These are phyloP conservation scores for Marsdenia floribunda DNA, from an alignment of 257 asterid species.

Conservation along the genomic window DNA sequence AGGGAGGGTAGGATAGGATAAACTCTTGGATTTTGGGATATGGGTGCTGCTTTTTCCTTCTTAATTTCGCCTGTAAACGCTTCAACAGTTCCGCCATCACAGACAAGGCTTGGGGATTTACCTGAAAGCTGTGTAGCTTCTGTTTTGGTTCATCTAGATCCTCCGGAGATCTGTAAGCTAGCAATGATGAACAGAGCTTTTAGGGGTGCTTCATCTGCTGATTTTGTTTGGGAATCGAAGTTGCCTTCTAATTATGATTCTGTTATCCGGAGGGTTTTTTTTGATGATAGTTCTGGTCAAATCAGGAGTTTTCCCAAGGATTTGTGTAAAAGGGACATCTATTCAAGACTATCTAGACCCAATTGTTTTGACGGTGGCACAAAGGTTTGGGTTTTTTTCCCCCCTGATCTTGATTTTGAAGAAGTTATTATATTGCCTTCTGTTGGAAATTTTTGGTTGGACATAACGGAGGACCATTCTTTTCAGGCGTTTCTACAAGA, in stretches of 20 bases:
- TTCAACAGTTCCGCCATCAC: slow-evolving; percentile 17
- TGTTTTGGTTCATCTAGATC: slow-evolving; percentile 63
- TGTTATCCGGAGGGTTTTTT: slow-evolving; percentile 51
- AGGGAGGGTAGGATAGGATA: background rate
- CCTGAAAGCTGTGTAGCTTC: slow-evolving; percentile 83
- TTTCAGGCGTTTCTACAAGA: background rate
- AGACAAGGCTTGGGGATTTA: slow-evolving; percentile 53
- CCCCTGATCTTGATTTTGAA: background rate
- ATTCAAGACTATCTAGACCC: slow-evolving; percentile 50
- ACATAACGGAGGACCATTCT: background rate
- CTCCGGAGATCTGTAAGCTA: slow-evolving; percentile 71
- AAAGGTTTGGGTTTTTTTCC: slow-evolving; percentile 43
- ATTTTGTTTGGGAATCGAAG: slow-evolving; percentile 82
- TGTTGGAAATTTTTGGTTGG: background rate
- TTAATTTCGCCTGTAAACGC: slow-evolving; percentile 17
- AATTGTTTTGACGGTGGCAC: slow-evolving; percentile 64
- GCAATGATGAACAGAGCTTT: slow-evolving; percentile 66
- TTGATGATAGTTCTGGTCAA: slow-evolving; percentile 5
- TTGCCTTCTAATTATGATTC: slow-evolving; percentile 59
- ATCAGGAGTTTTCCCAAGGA: slow-evolving; percentile 13
- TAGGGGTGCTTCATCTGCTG: slow-evolving; percentile 74
- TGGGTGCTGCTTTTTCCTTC: slow-evolving; percentile 55
- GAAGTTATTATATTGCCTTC: background rate
- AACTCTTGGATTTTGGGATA: slow-evolving; percentile 11
- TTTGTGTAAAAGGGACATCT: slow-evolving; percentile 54